Evolutionary conservation across 345 rosid species (phyloP).

Genomic region (Rubroshorea leprosula): DNA sequence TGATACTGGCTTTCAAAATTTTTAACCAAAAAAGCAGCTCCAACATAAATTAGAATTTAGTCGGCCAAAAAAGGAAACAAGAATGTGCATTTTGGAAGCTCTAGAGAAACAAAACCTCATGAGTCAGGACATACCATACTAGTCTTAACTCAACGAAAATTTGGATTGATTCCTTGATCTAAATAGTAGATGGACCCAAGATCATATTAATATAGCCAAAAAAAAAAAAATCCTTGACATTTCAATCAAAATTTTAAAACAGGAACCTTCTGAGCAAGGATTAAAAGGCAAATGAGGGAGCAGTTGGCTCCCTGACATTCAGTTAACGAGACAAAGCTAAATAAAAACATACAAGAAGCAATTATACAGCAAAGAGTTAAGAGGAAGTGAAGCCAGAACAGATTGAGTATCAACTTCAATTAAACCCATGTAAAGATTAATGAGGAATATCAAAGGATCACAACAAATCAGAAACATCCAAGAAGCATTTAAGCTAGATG

Average conservation of each 20-base stretch:
- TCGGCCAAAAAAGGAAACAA: too few relatives aligned
- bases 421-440: not conserved
- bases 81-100: not conserved
- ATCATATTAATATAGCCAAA: not conserved
- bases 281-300: too few relatives aligned
- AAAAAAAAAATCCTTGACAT: not conserved
- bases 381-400: not conserved
- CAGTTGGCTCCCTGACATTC: too few relatives aligned
- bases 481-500: not conserved
- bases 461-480: conserved; percentile 4
- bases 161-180: not conserved
- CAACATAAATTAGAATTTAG: too few relatives aligned
- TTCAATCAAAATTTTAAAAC: not conserved
- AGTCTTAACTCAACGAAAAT: not conserved
- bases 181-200: conserved; percentile 3
- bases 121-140: not conserved
- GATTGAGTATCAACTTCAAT: conserved; percentile 12
- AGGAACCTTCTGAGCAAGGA: too few relatives aligned
- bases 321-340: too few relatives aligned
- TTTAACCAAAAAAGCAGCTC: not conserved
- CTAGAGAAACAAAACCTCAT: not conserved
- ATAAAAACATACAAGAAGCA: not conserved
- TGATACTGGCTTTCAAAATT: not conserved
- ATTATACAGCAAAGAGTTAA: not conserved
- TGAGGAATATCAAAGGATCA: conserved; percentile 2